These are phyloP conservation scores for Hypoxylon rickii DNA, from an alignment of 495 filamentous ascomycete genomes.

Conservation along the genomic window DNA sequence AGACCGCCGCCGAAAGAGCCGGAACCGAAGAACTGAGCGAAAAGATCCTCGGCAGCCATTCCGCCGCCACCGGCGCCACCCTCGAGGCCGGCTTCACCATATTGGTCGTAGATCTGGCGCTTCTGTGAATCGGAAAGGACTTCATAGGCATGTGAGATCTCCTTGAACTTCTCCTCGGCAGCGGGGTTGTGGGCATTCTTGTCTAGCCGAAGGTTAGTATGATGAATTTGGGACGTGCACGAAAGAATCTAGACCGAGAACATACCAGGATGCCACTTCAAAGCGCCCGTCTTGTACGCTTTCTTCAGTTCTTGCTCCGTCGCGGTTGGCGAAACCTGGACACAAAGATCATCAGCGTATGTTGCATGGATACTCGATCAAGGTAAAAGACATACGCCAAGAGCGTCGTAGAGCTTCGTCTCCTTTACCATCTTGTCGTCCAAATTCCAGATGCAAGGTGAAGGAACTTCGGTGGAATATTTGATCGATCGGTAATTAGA, in stretches of 20 bases:
- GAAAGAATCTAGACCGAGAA: neutral
- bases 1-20: constrained; percentile 75
- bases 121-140: constrained; percentile 90
- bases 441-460: constrained; percentile 14
- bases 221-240: neutral
- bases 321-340: constrained; percentile 71
- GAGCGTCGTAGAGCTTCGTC: constrained; percentile 80
- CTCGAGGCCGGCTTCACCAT: constrained; percentile 94
- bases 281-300: constrained; percentile 86
- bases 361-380: neutral
- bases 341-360: constrained; percentile 35
- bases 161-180: constrained; percentile 97
- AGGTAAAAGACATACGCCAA: constrained; percentile 68
- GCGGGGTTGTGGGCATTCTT: constrained; percentile 95
- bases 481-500: neutral
- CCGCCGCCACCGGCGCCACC: constrained; percentile 79
- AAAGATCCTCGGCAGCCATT: constrained; percentile 96
- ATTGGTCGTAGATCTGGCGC: constrained; percentile 90
- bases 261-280: constrained; percentile 90
- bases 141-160: constrained; percentile 93
- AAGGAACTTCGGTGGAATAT: constrained; percentile 1
- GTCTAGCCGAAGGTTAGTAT: constrained; percentile 59
- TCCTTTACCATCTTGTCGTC: constrained; percentile 82
- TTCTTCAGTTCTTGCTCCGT: constrained; percentile 82
- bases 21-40: constrained; percentile 94